Evolutionary conservation across 768 basidiomycete species (phyloP).

Genomic region (Serendipita sp.): DNA sequence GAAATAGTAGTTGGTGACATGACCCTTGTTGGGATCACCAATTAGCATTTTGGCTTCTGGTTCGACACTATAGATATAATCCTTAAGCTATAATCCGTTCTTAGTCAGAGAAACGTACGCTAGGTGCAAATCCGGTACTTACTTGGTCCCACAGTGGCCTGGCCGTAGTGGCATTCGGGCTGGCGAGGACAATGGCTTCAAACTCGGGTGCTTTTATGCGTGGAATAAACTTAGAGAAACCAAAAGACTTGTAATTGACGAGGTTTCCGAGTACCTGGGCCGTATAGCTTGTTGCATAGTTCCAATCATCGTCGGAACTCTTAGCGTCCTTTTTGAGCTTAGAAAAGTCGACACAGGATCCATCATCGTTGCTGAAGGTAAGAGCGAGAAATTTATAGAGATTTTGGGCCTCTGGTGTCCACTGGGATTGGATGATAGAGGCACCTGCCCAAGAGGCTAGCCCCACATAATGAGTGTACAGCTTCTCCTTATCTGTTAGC

Average conservation of each 20-base stretch:
- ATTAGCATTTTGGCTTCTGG: slow-evolving; percentile 58
- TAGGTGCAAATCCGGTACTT: background rate
- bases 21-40: slow-evolving; percentile 58
- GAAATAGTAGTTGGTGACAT: slow-evolving; percentile 74
- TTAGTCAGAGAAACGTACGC: background rate
- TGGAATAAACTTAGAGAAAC: slow-evolving; percentile 74
- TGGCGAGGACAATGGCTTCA: slow-evolving; percentile 39
- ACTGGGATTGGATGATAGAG: slow-evolving; percentile 70
- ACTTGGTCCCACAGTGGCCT: slow-evolving; percentile 41
- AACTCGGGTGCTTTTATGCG: slow-evolving; percentile 48
- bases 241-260: slow-evolving; percentile 64
- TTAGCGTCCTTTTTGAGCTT: slow-evolving; percentile 37
- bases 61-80: slow-evolving; percentile 48
- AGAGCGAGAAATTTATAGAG: slow-evolving; percentile 15
- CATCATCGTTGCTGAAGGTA: slow-evolving; percentile 8
- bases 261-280: slow-evolving; percentile 29
- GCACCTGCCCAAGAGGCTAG: slow-evolving; percentile 72
- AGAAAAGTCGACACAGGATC: slow-evolving; percentile 26
- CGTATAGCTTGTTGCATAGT: slow-evolving; percentile 52
- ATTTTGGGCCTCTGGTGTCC: slow-evolving; percentile 46
- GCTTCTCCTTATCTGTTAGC: slow-evolving; percentile 50
- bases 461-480: slow-evolving; percentile 57
- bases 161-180: slow-evolving; percentile 29
- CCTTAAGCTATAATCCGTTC: slow-evolving; percentile 34
- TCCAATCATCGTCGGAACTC: slow-evolving; percentile 44